Conservation (phyloP, 108 stramenopile genomes). For the Chaetoceros tenuissimus region DNA sequence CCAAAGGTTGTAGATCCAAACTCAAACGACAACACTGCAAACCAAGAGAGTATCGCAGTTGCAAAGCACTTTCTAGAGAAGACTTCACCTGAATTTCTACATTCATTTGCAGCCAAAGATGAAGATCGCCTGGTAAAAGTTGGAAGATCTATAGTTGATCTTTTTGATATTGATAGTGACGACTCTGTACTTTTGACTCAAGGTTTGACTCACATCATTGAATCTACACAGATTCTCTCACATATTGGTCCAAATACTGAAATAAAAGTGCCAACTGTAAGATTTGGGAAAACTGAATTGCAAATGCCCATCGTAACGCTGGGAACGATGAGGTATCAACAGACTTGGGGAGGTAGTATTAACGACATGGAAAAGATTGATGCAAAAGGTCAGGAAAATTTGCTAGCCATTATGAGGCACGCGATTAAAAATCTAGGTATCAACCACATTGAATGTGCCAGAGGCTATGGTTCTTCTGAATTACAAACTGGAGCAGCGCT, state of each 20-base stretch:
- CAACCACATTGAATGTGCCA: slow-evolving; percentile 90
- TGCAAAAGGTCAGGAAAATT: slow-evolving; percentile 65
- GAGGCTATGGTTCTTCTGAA: slow-evolving; percentile 72
- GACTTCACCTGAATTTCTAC: slow-evolving; percentile 26
- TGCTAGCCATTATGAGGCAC: slow-evolving; percentile 47
- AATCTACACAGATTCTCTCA: neutral
- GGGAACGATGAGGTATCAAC: slow-evolving; percentile 91
- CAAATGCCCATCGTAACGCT: slow-evolving; percentile 82
- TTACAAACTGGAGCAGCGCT: slow-evolving; percentile 72
- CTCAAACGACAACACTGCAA: slow-evolving; percentile 1
- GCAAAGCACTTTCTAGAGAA: slow-evolving; percentile 37
- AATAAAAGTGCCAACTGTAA: slow-evolving; percentile 49
- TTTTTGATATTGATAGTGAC: slow-evolving; percentile 18
- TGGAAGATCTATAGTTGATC: slow-evolving; percentile 42
- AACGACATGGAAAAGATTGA: slow-evolving; percentile 34
- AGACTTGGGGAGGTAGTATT: slow-evolving; percentile 51
- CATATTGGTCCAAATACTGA: slow-evolving; percentile 2
- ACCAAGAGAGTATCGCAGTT: slow-evolving; percentile 19
- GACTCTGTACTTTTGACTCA: slow-evolving; percentile 1
- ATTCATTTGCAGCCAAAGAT: slow-evolving; percentile 10
- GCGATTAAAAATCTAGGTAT: slow-evolving; percentile 67
- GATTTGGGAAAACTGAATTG: slow-evolving; percentile 79
- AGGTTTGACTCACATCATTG: neutral
- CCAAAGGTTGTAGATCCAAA: neutral
- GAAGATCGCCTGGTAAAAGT: slow-evolving; percentile 69